phyloP scores from a whole-genome alignment of 495 filamentous ascomycete species.

The Xylaria palmicola region DNA sequence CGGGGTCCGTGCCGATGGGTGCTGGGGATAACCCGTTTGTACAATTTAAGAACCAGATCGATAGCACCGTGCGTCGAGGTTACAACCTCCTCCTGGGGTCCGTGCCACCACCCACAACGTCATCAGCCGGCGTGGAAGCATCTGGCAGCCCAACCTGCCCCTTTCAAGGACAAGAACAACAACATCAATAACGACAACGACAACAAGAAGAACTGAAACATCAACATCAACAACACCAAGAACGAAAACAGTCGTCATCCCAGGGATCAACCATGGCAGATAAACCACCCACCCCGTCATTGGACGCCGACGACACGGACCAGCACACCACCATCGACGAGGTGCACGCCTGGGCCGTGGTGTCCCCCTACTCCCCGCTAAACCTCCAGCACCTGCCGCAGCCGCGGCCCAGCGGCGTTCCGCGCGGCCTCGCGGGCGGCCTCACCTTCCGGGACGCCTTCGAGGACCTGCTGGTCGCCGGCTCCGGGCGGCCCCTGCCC shows the following conservation, averaged over 20 bases:
- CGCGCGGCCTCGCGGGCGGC: slow-evolving; percentile 16
- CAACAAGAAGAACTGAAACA: not conserved
- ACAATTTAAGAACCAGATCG: slow-evolving; percentile 44
- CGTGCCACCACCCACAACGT: not conserved
- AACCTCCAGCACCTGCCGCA: slow-evolving; percentile 29
- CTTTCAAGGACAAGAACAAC: not conserved
- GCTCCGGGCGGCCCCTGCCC: slow-evolving; percentile 24
- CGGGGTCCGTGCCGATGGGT: slow-evolving; percentile 1
- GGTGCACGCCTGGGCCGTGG: slow-evolving; percentile 21
- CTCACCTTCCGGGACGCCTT: slow-evolving; percentile 44
- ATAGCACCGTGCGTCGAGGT: slow-evolving; percentile 32
- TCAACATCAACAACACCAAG: not conserved
- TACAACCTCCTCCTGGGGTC: slow-evolving; percentile 34
- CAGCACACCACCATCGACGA: slow-evolving; percentile 5
- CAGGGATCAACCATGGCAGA: not conserved
- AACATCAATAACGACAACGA: not conserved
- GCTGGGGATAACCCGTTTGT: slow-evolving; percentile 39
- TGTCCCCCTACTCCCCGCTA: slow-evolving; percentile 38
- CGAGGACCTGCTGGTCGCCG: slow-evolving; percentile 38
- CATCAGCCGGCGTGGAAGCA: not conserved
- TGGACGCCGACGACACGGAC: not conserved
- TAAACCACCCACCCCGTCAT: not conserved
- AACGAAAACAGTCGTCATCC: not conserved
- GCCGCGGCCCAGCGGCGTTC: slow-evolving; percentile 28
- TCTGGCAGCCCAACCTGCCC: not conserved